Evolutionary conservation across 1,284 basidiomycete species (phyloP).

Genomic region (Puccinia coronata): DNA sequence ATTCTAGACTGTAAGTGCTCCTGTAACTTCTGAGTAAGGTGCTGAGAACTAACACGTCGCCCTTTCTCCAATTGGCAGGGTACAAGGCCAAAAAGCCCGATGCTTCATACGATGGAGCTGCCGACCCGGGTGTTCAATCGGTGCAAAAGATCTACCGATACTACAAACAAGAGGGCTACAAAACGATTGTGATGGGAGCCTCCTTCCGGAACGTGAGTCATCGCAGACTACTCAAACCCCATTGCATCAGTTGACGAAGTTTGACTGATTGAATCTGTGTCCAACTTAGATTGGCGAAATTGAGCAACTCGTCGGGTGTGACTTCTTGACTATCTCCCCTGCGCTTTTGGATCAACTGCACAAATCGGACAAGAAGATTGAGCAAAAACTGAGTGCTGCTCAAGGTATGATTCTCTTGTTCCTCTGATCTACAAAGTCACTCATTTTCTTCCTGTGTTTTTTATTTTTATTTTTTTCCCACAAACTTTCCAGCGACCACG

Average conservation of each 20-base stretch:
- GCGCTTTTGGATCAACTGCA: constrained; percentile 87
- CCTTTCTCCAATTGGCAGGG: constrained; percentile 67
- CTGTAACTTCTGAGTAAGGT: background rate
- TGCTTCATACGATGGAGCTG: constrained; percentile 78
- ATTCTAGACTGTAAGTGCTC: constrained; percentile 52
- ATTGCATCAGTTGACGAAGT: background rate
- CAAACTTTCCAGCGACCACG: constrained; percentile 11
- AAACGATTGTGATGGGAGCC: constrained; percentile 99
- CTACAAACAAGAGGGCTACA: constrained; percentile 98
- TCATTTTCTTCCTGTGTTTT: no score
- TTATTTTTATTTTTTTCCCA: background rate
- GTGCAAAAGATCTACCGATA: constrained; percentile 96
- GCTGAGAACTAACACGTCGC: background rate
- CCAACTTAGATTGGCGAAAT: constrained; percentile 70
- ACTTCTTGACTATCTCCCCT: constrained; percentile 94
- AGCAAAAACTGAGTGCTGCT: constrained; percentile 76
- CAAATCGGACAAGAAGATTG: constrained; percentile 71
- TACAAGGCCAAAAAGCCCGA: constrained; percentile 84
- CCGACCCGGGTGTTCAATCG: constrained; percentile 94
- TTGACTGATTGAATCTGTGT: background rate
- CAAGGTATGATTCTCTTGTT: constrained; percentile 63
- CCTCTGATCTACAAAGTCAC: background rate
- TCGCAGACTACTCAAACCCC: background rate
- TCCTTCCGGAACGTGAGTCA: constrained; percentile 85
- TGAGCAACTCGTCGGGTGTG: constrained; percentile 88